Evolutionary conservation across 78 protist genomes (phyloP).

Genomic region (Dictyostelium brefeldianum): DNA sequence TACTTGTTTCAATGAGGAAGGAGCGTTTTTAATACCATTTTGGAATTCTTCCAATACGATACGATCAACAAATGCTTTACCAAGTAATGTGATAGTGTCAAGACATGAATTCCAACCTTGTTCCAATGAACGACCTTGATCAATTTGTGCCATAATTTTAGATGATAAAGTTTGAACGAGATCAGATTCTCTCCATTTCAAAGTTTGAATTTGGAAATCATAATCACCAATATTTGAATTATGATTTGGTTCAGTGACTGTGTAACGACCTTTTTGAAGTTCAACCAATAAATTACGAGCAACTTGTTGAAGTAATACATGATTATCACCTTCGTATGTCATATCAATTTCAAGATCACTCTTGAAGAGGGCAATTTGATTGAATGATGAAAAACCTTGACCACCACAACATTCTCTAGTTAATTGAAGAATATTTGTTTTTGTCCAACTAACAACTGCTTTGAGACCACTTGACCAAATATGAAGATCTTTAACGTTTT

Average conservation of each 20-base stretch:
- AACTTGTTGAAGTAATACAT: slow-evolving; percentile 83
- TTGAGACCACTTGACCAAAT: slow-evolving; percentile 71
- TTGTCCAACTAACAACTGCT: slow-evolving; percentile 74
- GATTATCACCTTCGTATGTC: slow-evolving; percentile 86
- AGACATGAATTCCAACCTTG: slow-evolving; percentile 50
- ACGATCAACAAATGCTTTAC: slow-evolving; percentile 72
- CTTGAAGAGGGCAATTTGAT: slow-evolving; percentile 46
- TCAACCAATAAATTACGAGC: slow-evolving; percentile 67
- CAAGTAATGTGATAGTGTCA: slow-evolving; percentile 28
- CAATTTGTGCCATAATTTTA: slow-evolving; percentile 47
- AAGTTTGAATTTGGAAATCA: slow-evolving; percentile 63
- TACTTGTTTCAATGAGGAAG: slow-evolving; percentile 19
- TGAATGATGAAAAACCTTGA: slow-evolving; percentile 82
- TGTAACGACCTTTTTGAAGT: slow-evolving; percentile 78
- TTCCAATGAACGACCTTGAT: slow-evolving; percentile 52
- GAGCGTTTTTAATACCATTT: slow-evolving; percentile 39
- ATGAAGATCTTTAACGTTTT: slow-evolving; percentile 66
- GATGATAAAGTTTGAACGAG: slow-evolving; percentile 40
- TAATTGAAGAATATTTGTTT: slow-evolving; percentile 65
- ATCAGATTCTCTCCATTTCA: slow-evolving; percentile 74
- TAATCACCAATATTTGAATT: not conserved
- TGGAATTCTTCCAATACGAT: slow-evolving; percentile 66
- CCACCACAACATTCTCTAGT: slow-evolving; percentile 84
- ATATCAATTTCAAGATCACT: slow-evolving; percentile 70
- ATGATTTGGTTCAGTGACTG: slow-evolving; percentile 24